Base-by-base conservation (phyloP, 306 rosid genomes). In the Castanea sativa region DNA sequence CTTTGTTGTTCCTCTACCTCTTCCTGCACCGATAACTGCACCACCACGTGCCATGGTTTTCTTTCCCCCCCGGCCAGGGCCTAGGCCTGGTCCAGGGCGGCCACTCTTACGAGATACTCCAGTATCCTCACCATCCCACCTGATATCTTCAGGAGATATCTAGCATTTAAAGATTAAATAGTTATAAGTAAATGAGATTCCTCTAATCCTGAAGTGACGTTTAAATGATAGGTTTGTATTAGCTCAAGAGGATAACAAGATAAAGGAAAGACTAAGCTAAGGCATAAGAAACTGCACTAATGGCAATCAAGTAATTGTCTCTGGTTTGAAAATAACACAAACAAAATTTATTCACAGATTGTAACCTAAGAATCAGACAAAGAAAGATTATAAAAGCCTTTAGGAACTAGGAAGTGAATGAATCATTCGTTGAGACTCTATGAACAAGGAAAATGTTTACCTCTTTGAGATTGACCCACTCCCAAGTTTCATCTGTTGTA, bases 81-180 rank as follows among this genome's bases (percentile, higher is more conserved):
- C 93, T 3, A 88, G 74, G 58, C 93, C 93, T 1, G 88, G 74
- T 78, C 89, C 94, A 59, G 90, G 86, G 49, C 83, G 89, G 13
- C 89, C 88, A 20, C 87, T 88, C 73, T 83, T 83, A 51, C 74
- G 88, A 52, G 90, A 71, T 70, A 91, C 79, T 59, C 88, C 88
- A 35, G 91, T 82, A 87, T 85, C 92, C 64, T 85, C 94, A 68
- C 88, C 90, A 52, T 88, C 94, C 98, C 98, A 93, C 72, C 83
- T 85, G 65, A 93, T 90, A 83, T 93, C 98, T 67, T 90, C 88
- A 10, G 87, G 93, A 27, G 94, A 88, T 41, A 93, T 93, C 98
- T 93, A 56, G 73, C 87, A 74, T 76, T 74, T 43, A 69, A 73
- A 76, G 78, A 33, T 51, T 55, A 64, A 63, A 68, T 20, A 73